phyloP scores from a whole-genome alignment of 2,329 filamentous ascomycete species.

The Sclerotiophoma versabilis region DNA sequence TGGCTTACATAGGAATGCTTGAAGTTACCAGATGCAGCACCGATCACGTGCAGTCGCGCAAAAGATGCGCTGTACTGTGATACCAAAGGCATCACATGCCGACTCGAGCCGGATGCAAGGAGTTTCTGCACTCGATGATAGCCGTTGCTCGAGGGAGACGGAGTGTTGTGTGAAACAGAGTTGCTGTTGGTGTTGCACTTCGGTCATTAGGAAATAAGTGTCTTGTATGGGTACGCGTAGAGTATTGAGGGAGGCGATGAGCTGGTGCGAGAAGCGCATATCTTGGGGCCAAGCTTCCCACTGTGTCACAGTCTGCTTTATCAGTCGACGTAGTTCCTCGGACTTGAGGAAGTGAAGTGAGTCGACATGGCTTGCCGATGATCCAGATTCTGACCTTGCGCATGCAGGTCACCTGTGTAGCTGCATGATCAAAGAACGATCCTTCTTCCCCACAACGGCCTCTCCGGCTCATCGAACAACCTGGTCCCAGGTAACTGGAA shows the following conservation, averaged over 20 bases:
- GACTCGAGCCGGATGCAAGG: slow-evolving; percentile 36
- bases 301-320: slow-evolving; percentile 18
- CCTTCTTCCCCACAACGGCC: slow-evolving; percentile 31
- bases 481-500: slow-evolving; percentile 36
- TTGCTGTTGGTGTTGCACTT: slow-evolving; percentile 37
- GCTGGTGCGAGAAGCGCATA: slow-evolving; percentile 13
- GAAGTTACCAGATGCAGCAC: not conserved
- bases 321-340: slow-evolving; percentile 12
- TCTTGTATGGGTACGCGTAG: slow-evolving; percentile 23
- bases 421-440: slow-evolving; percentile 38
- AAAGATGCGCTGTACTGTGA: slow-evolving; percentile 28
- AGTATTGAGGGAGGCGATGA: slow-evolving; percentile 11
- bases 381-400: slow-evolving; percentile 22
- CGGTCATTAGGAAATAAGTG: slow-evolving; percentile 31
- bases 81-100: slow-evolving; percentile 30
- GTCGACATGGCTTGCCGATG: slow-evolving; percentile 18
- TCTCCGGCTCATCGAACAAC: slow-evolving; percentile 38
- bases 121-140: slow-evolving; percentile 26
- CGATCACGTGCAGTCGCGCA: slow-evolving; percentile 27
- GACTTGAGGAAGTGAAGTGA: not conserved
- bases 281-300: slow-evolving; percentile 6
- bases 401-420: slow-evolving; percentile 39
- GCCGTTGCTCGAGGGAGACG: slow-evolving; percentile 24
- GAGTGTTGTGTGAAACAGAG: slow-evolving; percentile 34
- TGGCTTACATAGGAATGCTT: slow-evolving; percentile 42